phyloP scores from a whole-genome alignment of 441 rosid genomes.

The Arabidopsis lyrata region DNA sequence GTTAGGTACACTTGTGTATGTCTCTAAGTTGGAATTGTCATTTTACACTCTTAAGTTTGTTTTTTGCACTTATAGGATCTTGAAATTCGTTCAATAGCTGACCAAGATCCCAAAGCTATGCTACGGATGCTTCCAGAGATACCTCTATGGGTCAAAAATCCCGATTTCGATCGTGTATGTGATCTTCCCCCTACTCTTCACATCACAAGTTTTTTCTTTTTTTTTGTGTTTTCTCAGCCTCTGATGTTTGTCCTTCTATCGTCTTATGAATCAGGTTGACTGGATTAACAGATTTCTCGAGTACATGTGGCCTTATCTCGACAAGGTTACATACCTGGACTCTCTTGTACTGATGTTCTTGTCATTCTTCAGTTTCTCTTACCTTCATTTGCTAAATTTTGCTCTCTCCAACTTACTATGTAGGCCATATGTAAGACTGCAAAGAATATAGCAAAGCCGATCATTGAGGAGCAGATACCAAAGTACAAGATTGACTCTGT shows the following conservation, averaged over 20 bases:
- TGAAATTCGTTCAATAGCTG: constrained; percentile 64
- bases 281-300: constrained; percentile 87
- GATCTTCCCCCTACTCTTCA: constrained; percentile 12
- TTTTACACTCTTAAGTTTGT: neutral
- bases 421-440: constrained; percentile 93
- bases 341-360: neutral
- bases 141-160: constrained; percentile 94
- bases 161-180: constrained; percentile 90
- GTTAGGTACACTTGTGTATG: neutral
- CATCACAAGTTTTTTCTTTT: constrained; percentile 17
- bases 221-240: constrained; percentile 30
- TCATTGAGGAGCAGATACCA: constrained; percentile 92
- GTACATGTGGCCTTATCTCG: constrained; percentile 94
- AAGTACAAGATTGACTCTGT: constrained; percentile 95
- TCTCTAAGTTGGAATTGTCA: constrained; percentile 1
- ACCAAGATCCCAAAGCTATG: constrained; percentile 77
- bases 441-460: constrained; percentile 73
- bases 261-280: constrained; percentile 66
- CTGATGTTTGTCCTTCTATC: constrained; percentile 25
- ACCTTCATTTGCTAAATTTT: constrained; percentile 32
- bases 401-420: constrained; percentile 11
- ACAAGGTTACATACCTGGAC: constrained; percentile 67
- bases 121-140: constrained; percentile 92
- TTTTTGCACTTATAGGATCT: constrained; percentile 66
- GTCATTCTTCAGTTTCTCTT: constrained; percentile 22